Base-by-base conservation (phyloP, 345 rosid genomes). In the Eucalyptus sp. region DNA sequence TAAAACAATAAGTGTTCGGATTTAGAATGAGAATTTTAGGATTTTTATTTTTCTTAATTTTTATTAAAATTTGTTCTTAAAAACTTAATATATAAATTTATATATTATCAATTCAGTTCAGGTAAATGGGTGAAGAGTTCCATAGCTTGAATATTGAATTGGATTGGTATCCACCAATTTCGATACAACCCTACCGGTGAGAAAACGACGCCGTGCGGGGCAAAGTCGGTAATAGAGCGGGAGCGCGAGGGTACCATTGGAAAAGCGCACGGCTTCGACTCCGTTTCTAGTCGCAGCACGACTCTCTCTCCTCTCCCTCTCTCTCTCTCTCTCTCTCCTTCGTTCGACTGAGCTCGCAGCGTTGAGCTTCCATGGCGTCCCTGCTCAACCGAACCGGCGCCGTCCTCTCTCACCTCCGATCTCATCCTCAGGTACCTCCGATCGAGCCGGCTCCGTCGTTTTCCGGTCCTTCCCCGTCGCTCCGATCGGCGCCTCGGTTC, bases 341-440 rank as follows among this genome's bases (percentile, higher is more conserved):
- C 58, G 25, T 52, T 52, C 58, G 58, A 52, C 58, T 52, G 58
- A 31, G 79, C 79, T 68, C 79, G 79, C 43, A 20, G 64, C 86
- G 29, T 27, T 31, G 86, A 17, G 86, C 8, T 27, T 49, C 89
- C 24, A 96, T 96, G 99, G 98, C 96, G 51, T 97, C 92, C 87
- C 87, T 95, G 83, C 95, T 95, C 86, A 91, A 89, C 52, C 93
- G 92, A 86, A 89, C 92, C 84, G 87, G 87, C 91, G 49, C 89
- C 52, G 88, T 95, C 66, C 90, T 95, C 44, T 92, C 96, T 87
- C 94, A 90, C 86, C 90, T 95, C 86, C 94, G 97, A 93, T 95
- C 96, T 86, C 92, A 90, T 64, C 88, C 92, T 62, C 96, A 93
- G 97, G 99, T 97, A 37, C 68, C 87, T 10, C 18, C 80, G 87